Evolutionary conservation across 2,329 filamentous ascomycete genomes (phyloP).

Genomic region (Exophiala aquamarina): DNA sequence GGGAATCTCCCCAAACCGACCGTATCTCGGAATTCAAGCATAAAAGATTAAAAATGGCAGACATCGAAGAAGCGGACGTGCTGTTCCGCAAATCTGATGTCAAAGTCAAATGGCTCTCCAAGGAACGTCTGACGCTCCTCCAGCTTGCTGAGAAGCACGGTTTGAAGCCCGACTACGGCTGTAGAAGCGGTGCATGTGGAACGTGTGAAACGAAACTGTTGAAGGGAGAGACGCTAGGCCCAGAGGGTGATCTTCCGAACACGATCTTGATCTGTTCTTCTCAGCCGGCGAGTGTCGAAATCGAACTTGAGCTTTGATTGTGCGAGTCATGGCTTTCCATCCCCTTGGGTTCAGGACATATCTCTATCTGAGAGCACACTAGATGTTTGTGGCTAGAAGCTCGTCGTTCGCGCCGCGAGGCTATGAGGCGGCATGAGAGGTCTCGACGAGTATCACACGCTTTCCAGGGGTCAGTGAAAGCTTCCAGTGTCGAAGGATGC

Average conservation of each 20-base stretch:
- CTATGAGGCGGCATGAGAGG: too few species aligned
- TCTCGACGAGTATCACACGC: too few species aligned
- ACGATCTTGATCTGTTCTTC: slow-evolving; percentile 25
- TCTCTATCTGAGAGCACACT: too few species aligned
- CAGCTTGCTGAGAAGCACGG: slow-evolving; percentile 24
- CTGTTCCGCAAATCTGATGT: slow-evolving; percentile 23
- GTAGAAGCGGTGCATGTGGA: slow-evolving; percentile 22
- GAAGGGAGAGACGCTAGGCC: slow-evolving; percentile 20
- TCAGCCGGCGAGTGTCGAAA: slow-evolving; percentile 19
- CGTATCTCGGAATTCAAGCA: too few species aligned
- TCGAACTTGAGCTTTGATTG: slow-evolving; percentile 22
- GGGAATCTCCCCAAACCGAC: too few species aligned
- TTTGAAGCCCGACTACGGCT: slow-evolving; percentile 23
- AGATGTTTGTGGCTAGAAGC: too few species aligned
- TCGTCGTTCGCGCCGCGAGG: too few species aligned
- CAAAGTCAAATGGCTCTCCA: slow-evolving; percentile 22
- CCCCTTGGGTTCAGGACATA: too few species aligned
- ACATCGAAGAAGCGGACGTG: slow-evolving; percentile 25
- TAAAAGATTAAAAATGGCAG: slow-evolving; percentile 21
- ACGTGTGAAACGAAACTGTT: slow-evolving; percentile 24
- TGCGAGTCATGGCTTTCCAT: too few species aligned
- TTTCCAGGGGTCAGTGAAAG: too few species aligned
- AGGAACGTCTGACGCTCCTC: slow-evolving; percentile 21
- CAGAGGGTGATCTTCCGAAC: slow-evolving; percentile 19
- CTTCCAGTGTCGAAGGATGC: too few species aligned